These are phyloP conservation scores for Aspergillus sp. DNA, from an alignment of 2,329 filamentous ascomycete genomes.

Conservation along the genomic window DNA sequence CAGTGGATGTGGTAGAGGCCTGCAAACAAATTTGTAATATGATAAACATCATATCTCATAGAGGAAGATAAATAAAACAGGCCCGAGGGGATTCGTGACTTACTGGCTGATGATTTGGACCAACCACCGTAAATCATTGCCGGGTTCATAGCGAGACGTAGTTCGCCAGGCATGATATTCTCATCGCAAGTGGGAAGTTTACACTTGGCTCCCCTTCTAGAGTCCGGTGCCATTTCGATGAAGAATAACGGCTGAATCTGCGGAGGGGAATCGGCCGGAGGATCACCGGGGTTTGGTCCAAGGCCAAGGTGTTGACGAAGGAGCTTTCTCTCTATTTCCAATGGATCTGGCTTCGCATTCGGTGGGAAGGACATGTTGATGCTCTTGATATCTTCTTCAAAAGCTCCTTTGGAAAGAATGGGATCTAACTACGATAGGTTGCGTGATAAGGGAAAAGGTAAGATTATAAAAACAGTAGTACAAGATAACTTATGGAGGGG, in stretches of 20 bases:
- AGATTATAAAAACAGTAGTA: background rate
- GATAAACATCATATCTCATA: background rate
- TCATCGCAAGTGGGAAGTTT: background rate
- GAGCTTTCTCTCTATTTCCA: slow-evolving; percentile 1
- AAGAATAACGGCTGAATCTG: slow-evolving; percentile 1
- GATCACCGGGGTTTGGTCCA: background rate
- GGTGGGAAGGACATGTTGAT: background rate
- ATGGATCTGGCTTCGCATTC: background rate
- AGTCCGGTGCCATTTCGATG: background rate
- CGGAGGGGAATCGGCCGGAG: background rate
- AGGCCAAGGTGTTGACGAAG: slow-evolving; percentile 2
- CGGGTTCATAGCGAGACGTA: background rate
- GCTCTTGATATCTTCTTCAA: background rate
- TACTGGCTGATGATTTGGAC: background rate
- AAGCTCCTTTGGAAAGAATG: background rate
- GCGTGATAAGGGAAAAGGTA: background rate
- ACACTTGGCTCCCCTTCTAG: background rate
- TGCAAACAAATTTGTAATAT: background rate
- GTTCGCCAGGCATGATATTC: background rate
- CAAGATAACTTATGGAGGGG: no score
- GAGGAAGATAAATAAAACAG: no score
- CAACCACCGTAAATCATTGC: background rate
- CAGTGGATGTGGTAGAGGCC: slow-evolving; percentile 6
- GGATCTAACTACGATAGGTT: background rate
- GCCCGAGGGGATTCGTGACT: background rate